Evolutionary conservation across 75 land plant species (phyloP).

Genomic region (Pinus taeda): DNA sequence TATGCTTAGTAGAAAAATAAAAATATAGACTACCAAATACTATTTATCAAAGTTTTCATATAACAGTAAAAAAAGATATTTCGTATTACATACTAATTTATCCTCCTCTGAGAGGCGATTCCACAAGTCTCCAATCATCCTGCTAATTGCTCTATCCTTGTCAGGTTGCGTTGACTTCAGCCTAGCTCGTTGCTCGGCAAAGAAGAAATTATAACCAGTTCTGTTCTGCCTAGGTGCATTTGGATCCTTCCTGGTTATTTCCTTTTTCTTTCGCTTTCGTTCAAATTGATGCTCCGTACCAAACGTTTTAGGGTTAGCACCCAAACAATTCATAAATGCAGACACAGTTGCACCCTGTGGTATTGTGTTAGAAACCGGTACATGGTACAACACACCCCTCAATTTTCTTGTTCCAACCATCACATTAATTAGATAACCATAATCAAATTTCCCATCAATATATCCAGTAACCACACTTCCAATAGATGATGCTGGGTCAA

Average conservation of each 20-base stretch:
- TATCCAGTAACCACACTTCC: constrained; percentile 41
- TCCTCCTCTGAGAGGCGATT: constrained; percentile 69
- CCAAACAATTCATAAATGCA: not conserved
- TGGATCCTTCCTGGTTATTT: constrained; percentile 62
- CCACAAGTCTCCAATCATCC: constrained; percentile 88
- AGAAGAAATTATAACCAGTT: constrained; percentile 92
- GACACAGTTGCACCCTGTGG: constrained; percentile 22
- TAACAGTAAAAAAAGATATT: not conserved
- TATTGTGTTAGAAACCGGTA: constrained; percentile 18
- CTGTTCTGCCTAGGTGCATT: constrained; percentile 74
- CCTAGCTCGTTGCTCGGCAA: constrained; percentile 71
- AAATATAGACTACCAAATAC: too few species aligned
- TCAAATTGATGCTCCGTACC: constrained; percentile 14
- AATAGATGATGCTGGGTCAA: constrained; percentile 22
- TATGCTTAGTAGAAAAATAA: too few species aligned
- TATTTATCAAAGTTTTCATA: not conserved
- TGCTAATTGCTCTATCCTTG: constrained; percentile 77
- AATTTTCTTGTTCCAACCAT: constrained; percentile 51
- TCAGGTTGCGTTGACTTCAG: constrained; percentile 60
- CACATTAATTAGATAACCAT: constrained; percentile 74
- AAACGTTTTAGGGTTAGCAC: constrained; percentile 4
- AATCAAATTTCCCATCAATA: constrained; percentile 79
- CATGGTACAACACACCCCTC: constrained; percentile 74
- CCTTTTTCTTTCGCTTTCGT: constrained; percentile 28
- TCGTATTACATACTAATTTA: constrained; percentile 42